Percentiles rank a stretch among this genome's conserved stretches.
Conservation (phyloP, 805 yeast species). For the Yarrowia sp. region DNA sequence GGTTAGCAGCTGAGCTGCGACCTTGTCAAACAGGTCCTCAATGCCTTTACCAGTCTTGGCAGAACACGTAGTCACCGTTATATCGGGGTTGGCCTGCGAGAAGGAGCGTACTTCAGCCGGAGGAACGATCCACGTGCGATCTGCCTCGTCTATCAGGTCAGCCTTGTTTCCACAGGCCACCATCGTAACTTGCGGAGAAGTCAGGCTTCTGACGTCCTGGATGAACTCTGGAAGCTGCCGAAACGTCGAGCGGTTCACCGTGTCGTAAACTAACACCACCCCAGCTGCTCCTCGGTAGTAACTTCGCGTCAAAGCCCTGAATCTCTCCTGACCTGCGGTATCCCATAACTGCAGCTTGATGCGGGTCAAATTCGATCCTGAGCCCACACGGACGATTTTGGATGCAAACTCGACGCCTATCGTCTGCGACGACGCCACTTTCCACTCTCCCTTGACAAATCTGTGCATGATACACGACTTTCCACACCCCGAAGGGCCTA, state of each 20-base stretch:
- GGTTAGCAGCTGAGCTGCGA: constrained; percentile 45
- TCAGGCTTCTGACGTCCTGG: constrained; percentile 83
- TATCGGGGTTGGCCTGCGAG: constrained; percentile 36
- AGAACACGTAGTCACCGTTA: constrained; percentile 44
- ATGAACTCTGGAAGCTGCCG: constrained; percentile 87
- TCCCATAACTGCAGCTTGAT: constrained; percentile 93
- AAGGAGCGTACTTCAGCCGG: constrained; percentile 42
- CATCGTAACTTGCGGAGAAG: constrained; percentile 86
- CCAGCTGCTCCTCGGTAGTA: constrained; percentile 97
- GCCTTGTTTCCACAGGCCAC: constrained; percentile 90
- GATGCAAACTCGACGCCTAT: constrained; percentile 44
- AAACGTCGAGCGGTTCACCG: constrained; percentile 86
- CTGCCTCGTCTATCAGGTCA: constrained; percentile 54
- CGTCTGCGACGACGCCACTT: constrained; percentile 40
- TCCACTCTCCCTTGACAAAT: constrained; percentile 42
- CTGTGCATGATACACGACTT: constrained; percentile 48
- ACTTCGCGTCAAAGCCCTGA: constrained; percentile 90
- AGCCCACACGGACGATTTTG: constrained; percentile 41
- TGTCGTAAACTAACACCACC: constrained; percentile 92
- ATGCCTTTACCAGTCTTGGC: constrained; percentile 47
- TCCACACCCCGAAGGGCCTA: constrained; percentile 51
- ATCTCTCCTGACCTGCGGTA: constrained; percentile 96
- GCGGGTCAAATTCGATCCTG: constrained; percentile 86
- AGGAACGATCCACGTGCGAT: constrained; percentile 37
- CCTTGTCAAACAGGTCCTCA: constrained; percentile 42